These are phyloP conservation scores for Astrothelium macrocarpum DNA, from an alignment of 495 filamentous ascomycete species.

Conservation along the genomic window DNA sequence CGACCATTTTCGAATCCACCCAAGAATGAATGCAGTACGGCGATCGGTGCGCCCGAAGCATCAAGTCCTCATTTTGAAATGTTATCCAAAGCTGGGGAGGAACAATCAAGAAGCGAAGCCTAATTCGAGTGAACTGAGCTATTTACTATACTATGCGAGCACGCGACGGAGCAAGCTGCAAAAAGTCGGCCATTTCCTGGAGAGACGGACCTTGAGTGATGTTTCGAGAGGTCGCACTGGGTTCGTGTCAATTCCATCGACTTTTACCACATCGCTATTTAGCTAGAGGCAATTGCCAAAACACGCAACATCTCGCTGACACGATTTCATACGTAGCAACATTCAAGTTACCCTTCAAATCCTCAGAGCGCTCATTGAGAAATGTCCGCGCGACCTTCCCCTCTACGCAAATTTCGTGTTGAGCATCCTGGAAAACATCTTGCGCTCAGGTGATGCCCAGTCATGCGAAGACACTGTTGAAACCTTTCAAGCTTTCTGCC, in stretches of 20 bases:
- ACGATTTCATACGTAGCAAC: slow-evolving; percentile 47
- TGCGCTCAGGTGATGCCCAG: slow-evolving; percentile 71
- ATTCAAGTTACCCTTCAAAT: slow-evolving; percentile 90
- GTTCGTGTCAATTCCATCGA: slow-evolving; percentile 23
- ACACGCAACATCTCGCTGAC: background rate
- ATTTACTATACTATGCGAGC: slow-evolving; percentile 89
- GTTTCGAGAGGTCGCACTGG: slow-evolving; percentile 72
- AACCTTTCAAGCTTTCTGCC: slow-evolving; percentile 76
- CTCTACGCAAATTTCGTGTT: slow-evolving; percentile 75
- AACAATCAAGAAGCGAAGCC: slow-evolving; percentile 82
- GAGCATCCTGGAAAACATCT: slow-evolving; percentile 64
- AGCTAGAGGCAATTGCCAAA: background rate
- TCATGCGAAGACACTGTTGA: slow-evolving; percentile 80
- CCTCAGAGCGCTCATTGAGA: slow-evolving; percentile 78
- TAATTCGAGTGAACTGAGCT: slow-evolving; percentile 88
- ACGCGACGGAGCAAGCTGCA: slow-evolving; percentile 87
- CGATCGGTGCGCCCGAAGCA: slow-evolving; percentile 75
- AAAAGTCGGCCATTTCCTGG: slow-evolving; percentile 83
- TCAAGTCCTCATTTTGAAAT: slow-evolving; percentile 85
- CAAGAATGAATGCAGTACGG: slow-evolving; percentile 48
- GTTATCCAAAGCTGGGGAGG: slow-evolving; percentile 83
- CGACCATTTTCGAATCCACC: background rate
- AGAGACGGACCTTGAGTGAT: slow-evolving; percentile 81
- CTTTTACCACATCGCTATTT: background rate
- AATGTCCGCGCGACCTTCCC: slow-evolving; percentile 77